These are phyloP conservation scores for Citrus maxima DNA, from an alignment of 345 rosid genomes.

Conservation along the genomic window DNA sequence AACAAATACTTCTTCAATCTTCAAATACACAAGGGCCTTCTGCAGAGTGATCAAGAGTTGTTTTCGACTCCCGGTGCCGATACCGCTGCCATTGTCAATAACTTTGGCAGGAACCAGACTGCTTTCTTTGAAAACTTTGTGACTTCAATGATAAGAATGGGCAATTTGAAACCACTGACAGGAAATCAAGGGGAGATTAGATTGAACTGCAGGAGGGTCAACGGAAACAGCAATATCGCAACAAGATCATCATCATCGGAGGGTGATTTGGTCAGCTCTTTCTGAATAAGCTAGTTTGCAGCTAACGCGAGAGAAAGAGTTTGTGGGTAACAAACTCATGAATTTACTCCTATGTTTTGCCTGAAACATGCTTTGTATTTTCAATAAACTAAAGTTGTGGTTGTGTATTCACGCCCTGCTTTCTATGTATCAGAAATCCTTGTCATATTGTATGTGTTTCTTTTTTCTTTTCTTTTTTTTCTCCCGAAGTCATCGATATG, in stretches of 20 bases:
- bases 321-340: background rate
- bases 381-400: background rate
- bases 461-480: too few species aligned
- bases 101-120: constrained; percentile 35
- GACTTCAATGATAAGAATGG: constrained; percentile 65
- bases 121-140: constrained; percentile 55
- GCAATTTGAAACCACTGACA: constrained; percentile 45
- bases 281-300: background rate
- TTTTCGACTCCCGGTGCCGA: constrained; percentile 48
- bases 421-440: background rate
- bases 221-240: constrained; percentile 15
- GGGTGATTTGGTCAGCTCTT: constrained; percentile 10
- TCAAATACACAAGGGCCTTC: constrained; percentile 36
- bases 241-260: background rate
- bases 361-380: background rate
- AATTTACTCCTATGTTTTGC: background rate
- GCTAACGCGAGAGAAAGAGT: background rate
- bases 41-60: constrained; percentile 57
- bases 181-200: constrained; percentile 59
- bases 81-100: constrained; percentile 38
- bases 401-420: background rate
- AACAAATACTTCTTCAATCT: constrained; percentile 52
- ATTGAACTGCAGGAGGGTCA: constrained; percentile 47
- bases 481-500: too few species aligned
- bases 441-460: too few species aligned